Evolutionary conservation across 495 filamentous ascomycete species (phyloP), one percentile per base, ranked within the genome.

Genomic region (Penicillium daleae): DNA sequence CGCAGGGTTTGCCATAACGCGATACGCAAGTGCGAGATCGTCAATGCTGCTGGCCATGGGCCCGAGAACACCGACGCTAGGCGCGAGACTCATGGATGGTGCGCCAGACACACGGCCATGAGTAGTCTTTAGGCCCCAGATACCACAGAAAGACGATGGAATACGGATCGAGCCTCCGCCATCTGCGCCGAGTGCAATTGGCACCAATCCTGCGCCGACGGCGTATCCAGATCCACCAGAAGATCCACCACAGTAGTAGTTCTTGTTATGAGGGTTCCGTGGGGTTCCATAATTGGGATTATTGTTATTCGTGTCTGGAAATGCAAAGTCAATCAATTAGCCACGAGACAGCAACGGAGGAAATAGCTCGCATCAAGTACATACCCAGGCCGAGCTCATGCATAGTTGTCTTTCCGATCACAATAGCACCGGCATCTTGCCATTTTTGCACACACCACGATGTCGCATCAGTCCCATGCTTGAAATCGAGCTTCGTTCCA

Each of bases 341-440:
- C n/a, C n/a, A 21, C 37, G 27, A 13, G 6, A 17, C 12, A 7
- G 5, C 27, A 49, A 31, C 32, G 9, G 9, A 17, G 21, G 12
- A 7, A 40, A 29, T 31, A 40, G 29, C n/a, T 13, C 13, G 22
- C 4, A 48, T 19, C 10, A 9, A 27, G 5, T 31, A 74, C 79
- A 67, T 69, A 87, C 86, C 87, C 32, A 90, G 76, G 4, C 94
- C 94, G 7, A 96, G 73, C 76, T 98, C 93, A 74, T 97, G 93
- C 94, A 97, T 97, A 42, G 86, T 93, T 29, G 87, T 83, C 76
- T 96, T 97, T 13, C 92, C 94, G 56, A 97, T 72, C 21, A 97
- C 80, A 42, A 97, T 83, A 12, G 88, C 93, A 2, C 94, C 94
- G 0, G 86, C 87, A 49, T 95, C 89, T 65, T 89, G 80, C 77